These are phyloP conservation scores for Lactarius vividus DNA, from an alignment of 768 basidiomycete genomes.

Conservation along the genomic window DNA sequence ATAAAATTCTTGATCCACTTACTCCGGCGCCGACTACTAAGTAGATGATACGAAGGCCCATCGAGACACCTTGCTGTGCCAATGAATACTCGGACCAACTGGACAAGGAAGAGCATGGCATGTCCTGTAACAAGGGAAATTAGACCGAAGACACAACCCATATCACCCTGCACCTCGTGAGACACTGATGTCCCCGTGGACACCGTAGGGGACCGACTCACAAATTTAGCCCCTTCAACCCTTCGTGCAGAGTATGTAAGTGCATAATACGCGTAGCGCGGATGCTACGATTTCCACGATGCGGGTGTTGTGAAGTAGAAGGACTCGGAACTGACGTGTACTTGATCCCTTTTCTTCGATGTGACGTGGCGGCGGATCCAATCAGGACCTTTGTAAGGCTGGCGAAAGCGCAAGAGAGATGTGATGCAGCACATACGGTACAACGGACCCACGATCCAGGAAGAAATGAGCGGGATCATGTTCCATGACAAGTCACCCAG, in stretches of 20 bases:
- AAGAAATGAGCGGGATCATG: neutral
- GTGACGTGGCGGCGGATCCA: no score
- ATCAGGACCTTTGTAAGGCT: no score
- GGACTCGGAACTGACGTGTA: neutral
- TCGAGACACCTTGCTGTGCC: neutral
- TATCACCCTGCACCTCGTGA: constrained; percentile 7
- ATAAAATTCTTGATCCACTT: constrained; percentile 8
- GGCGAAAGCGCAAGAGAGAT: no score
- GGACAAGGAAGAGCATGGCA: constrained; percentile 9
- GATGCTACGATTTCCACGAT: neutral
- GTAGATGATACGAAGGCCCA: neutral
- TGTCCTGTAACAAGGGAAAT: constrained; percentile 19
- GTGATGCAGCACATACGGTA: constrained; percentile 8
- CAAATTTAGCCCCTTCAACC: constrained; percentile 8
- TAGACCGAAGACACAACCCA: constrained; percentile 7
- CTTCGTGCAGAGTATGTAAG: neutral
- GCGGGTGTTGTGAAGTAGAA: neutral
- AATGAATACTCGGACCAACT: constrained; percentile 11
- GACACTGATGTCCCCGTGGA: neutral
- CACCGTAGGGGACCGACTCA: neutral
- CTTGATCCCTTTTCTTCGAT: constrained; percentile 15
- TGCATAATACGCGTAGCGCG: constrained; percentile 14
- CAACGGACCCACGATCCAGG: constrained; percentile 15
- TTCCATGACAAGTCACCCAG: constrained; percentile 7
- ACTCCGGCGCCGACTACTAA: constrained; percentile 9